Conservation (phyloP, 768 basidiomycete species). For the Mycena capillaripes region DNA sequence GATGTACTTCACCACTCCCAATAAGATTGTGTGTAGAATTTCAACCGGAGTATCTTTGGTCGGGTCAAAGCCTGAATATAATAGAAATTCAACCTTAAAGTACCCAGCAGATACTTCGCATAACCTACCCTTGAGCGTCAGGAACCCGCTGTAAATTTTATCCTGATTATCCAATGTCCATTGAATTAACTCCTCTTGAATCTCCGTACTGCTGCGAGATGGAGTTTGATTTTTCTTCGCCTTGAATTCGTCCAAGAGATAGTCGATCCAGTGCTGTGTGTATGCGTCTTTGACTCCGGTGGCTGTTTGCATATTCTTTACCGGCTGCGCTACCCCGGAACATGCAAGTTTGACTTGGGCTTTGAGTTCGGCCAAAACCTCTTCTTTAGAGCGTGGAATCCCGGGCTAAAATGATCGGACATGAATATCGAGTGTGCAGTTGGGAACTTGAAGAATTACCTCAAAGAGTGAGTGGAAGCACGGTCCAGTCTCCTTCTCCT, state of each 20-base stretch:
- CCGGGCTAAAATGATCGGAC: conserved; percentile 41
- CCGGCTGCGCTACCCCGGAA: conserved; percentile 44
- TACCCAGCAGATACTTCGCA: no score
- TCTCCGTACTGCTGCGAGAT: conserved; percentile 27
- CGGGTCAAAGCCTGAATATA: conserved; percentile 26
- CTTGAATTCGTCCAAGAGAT: conserved; percentile 42
- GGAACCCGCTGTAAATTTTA: conserved; percentile 48
- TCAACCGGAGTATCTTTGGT: conserved; percentile 41
- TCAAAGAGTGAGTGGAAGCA: conserved; percentile 16
- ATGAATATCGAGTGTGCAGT: no score
- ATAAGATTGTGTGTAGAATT: conserved; percentile 46
- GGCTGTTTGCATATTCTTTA: conserved; percentile 45
- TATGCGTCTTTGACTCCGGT: conserved; percentile 56
- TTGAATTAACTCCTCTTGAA: conserved; percentile 41
- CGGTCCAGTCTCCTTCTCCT: neutral
- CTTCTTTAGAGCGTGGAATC: conserved; percentile 35
- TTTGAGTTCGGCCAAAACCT: conserved; percentile 42
- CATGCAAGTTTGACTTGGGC: conserved; percentile 49
- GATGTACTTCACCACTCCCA: conserved; percentile 48
- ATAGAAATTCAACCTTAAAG: no score
- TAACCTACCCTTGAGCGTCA: conserved; percentile 44
- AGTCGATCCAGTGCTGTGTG: conserved; percentile 55
- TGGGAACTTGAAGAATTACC: neutral
- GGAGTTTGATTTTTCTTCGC: conserved; percentile 38
- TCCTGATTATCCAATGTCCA: conserved; percentile 45